Conservation (phyloP, 768 basidiomycete genomes). For the Inosperma sp. region DNA sequence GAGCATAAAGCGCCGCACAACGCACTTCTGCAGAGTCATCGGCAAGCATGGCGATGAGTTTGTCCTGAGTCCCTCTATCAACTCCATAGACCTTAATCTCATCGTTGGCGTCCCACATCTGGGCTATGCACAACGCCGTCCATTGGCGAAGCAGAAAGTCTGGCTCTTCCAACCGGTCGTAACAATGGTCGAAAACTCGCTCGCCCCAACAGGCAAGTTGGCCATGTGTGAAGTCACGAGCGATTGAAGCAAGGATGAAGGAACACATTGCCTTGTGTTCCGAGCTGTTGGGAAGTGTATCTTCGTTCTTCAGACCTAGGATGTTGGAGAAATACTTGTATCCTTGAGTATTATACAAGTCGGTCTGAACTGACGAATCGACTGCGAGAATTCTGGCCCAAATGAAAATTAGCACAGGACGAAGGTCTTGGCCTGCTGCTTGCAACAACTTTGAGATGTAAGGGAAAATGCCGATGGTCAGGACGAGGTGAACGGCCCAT, state of each 20-base stretch:
- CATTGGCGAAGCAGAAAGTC: slow-evolving; percentile 95
- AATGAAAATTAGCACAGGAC: slow-evolving; percentile 96
- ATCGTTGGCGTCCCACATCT: slow-evolving; percentile 92
- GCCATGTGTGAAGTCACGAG: slow-evolving; percentile 83
- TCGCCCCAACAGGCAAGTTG: slow-evolving; percentile 82
- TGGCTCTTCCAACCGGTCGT: slow-evolving; percentile 76
- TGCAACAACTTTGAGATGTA: slow-evolving; percentile 96
- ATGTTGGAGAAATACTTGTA: slow-evolving; percentile 85
- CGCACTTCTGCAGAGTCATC: slow-evolving; percentile 94
- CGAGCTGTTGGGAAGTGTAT: slow-evolving; percentile 81
- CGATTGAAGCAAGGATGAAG: slow-evolving; percentile 87
- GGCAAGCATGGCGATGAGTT: slow-evolving; percentile 68
- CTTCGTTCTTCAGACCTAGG: slow-evolving; percentile 63
- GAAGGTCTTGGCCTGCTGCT: slow-evolving; percentile 91
- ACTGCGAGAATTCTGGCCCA: slow-evolving; percentile 98
- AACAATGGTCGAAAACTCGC: slow-evolving; percentile 82
- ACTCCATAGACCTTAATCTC: slow-evolving; percentile 85
- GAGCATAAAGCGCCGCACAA: slow-evolving; percentile 83
- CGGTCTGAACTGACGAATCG: slow-evolving; percentile 88
- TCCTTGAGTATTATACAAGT: slow-evolving; percentile 77
- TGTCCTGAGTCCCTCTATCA: slow-evolving; percentile 74
- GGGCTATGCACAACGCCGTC: slow-evolving; percentile 88
- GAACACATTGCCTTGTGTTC: slow-evolving; percentile 99
- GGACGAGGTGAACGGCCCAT: slow-evolving; percentile 95
- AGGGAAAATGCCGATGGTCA: slow-evolving; percentile 97